A percentile compares a stretch with the other conserved stretches of the same genome.
Evolutionary conservation across 345 rosid genomes (phyloP).

Genomic region (Eucalyptus cloeziana): DNA sequence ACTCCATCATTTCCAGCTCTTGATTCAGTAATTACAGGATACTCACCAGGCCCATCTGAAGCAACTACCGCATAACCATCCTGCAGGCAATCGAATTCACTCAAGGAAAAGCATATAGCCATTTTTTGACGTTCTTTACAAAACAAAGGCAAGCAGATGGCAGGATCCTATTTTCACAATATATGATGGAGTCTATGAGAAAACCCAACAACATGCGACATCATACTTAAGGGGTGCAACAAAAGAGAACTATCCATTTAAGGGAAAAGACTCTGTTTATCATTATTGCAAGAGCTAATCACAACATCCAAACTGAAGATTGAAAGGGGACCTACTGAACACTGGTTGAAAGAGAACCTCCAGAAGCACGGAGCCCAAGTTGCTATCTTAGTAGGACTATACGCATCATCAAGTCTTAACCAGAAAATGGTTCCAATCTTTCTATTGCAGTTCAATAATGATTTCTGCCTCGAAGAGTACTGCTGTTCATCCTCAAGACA

Average conservation of each 20-base stretch:
- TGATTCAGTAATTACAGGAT: conserved; percentile 78
- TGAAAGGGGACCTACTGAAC: background rate
- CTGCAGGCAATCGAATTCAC: conserved; percentile 13
- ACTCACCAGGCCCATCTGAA: conserved; percentile 92
- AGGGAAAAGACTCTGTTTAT: background rate
- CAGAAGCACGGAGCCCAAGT: background rate
- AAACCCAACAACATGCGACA: background rate
- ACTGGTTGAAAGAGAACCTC: background rate
- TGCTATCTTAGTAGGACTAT: background rate
- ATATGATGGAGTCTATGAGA: background rate
- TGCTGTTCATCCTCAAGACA: background rate
- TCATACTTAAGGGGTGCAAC: background rate
- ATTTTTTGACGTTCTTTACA: background rate
- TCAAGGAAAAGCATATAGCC: background rate
- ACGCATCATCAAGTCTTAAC: background rate
- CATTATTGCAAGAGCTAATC: background rate
- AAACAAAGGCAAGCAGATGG: background rate
- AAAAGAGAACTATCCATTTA: background rate
- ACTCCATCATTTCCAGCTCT: conserved; percentile 95
- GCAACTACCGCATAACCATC: conserved; percentile 97
- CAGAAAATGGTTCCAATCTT: background rate
- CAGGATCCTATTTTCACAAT: background rate
- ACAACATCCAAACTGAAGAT: background rate
- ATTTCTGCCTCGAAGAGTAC: background rate
- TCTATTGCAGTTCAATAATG: background rate